A percentile compares a stretch with the other conserved stretches of the same genome.
These are phyloP conservation scores for Simplicillium sp. DNA, from an alignment of 2,329 filamentous ascomycete genomes.

Conservation along the genomic window DNA sequence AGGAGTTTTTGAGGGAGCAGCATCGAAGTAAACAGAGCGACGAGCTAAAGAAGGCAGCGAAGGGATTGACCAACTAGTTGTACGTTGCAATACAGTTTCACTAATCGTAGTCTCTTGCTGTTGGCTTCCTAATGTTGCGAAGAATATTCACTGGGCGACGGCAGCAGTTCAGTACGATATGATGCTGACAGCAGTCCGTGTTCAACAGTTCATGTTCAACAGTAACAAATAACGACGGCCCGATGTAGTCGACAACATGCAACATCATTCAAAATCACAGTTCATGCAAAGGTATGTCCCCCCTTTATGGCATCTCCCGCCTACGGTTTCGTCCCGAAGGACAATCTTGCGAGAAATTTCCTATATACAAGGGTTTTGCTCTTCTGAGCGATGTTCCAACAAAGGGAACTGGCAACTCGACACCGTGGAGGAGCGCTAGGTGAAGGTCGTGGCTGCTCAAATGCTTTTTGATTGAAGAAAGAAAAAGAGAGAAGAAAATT, in stretches of 20 bases:
- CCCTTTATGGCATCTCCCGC: slow-evolving; percentile 52
- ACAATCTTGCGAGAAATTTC: slow-evolving; percentile 45
- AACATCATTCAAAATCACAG: not conserved
- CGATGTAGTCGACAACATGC: too few species aligned
- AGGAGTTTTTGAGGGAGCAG: slow-evolving; percentile 43
- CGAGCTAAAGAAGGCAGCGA: slow-evolving; percentile 11
- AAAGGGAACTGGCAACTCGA: slow-evolving; percentile 51
- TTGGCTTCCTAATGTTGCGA: too few species aligned
- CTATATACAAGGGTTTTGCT: slow-evolving; percentile 51
- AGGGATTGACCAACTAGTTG: not conserved
- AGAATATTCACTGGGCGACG: too few species aligned
- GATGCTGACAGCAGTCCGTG: too few species aligned
- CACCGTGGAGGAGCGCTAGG: slow-evolving; percentile 43
- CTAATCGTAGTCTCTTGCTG: too few species aligned
- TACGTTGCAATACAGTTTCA: too few species aligned
- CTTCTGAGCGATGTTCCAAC: slow-evolving; percentile 44
- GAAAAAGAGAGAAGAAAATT: slow-evolving; percentile 21
- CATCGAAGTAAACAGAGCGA: slow-evolving; percentile 33
- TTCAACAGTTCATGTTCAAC: too few species aligned
- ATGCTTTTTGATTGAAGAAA: slow-evolving; percentile 51
- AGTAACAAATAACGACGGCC: too few species aligned
- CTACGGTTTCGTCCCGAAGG: slow-evolving; percentile 24
- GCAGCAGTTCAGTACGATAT: too few species aligned
- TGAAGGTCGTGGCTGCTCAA: slow-evolving; percentile 57
- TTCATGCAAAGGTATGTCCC: slow-evolving; percentile 33